Base-by-base conservation (phyloP, 306 rosid species). In the Cucumis melo region DNA sequence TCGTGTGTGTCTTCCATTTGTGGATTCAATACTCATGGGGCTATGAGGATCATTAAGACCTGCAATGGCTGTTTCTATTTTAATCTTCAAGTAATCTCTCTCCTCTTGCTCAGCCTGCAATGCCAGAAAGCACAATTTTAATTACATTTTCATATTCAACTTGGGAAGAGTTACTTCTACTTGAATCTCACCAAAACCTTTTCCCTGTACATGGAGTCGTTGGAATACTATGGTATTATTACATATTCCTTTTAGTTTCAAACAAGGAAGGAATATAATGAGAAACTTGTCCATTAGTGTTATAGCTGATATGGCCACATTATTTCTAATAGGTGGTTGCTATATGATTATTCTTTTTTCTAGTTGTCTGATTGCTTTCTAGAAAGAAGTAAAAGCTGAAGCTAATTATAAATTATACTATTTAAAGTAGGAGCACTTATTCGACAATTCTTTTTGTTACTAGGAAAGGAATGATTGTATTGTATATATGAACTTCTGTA, bases 51-150 rank as follows among this genome's bases (percentile, higher is more conserved):
- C 94, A 87, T 86, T 90, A 46, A 89, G 89, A 77, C 91, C 88
- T 75, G 87, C 83, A 81, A 94, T 90, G 57, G 97, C 97, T 41
- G 89, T 84, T 80, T 86, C 85, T 24, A 91, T 91, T 80, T 84
- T 83, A 20, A 81, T 48, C 82, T 87, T 84, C 89, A 94, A 82
- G 44, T 50, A 48, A 61, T 94, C 96, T 80, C 84, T 94, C 51
- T 94, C 97, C 38, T 88, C 96, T 81, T 90, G 93, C 14, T 89
- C 91, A 46, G 96, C 96, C 98, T 94, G 89, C 81, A 83, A 80
- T 76, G 7, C 60, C 53, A 75, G 15, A 36, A 75, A 20, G 67
- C 4, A n/a, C 8, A 5, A 32, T 10, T 53, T 32, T 19, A 9
- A 32, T 73, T 19, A 73, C 11, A 50, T 73, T n/a, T 46, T 68